Evolutionary conservation across 352 stramenopile species (phyloP).

Genomic region (Pythium dissotocum): DNA sequence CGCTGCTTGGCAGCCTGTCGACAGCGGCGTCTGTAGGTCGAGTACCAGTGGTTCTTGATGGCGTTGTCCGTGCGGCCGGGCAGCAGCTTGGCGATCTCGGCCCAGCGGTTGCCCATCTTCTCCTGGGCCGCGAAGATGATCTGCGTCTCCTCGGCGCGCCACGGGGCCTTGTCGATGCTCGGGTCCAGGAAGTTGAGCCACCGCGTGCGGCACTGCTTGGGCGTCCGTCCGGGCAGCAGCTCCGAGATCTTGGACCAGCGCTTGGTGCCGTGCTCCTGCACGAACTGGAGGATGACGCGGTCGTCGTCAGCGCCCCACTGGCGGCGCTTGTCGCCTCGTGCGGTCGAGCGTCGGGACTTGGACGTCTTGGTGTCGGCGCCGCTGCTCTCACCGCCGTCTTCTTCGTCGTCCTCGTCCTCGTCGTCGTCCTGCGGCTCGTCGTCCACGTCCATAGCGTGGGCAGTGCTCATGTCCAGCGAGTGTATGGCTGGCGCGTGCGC

Average conservation of each 20-base stretch:
- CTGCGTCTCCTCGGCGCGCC: slow-evolving; percentile 90
- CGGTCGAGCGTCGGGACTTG: not conserved
- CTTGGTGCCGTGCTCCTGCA: slow-evolving; percentile 73
- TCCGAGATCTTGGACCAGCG: slow-evolving; percentile 93
- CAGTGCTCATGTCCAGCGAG: not conserved
- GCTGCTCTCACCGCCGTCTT: not conserved
- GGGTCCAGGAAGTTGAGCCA: slow-evolving; percentile 96
- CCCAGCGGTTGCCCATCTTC: slow-evolving; percentile 94
- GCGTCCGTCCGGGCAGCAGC: slow-evolving; percentile 91
- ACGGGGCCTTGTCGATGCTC: slow-evolving; percentile 92
- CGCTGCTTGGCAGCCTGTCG: slow-evolving; percentile 52
- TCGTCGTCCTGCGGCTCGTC: slow-evolving; percentile 17
- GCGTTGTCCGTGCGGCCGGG: slow-evolving; percentile 89
- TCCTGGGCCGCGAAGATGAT: slow-evolving; percentile 74
- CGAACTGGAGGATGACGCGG: slow-evolving; percentile 67
- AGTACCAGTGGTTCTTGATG: slow-evolving; percentile 90
- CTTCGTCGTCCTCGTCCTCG: slow-evolving; percentile 12
- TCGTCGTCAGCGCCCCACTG: slow-evolving; percentile 72
- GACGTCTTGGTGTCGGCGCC: not conserved
- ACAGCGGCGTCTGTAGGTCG: slow-evolving; percentile 58
- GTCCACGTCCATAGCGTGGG: slow-evolving; percentile 8
- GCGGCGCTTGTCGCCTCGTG: slow-evolving; percentile 34
- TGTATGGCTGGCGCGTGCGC: not conserved
- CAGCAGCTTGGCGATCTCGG: slow-evolving; percentile 97
- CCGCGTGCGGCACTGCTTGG: slow-evolving; percentile 96